Conservation (phyloP, 805 yeast genomes). For the Zygotorulaspora florentina region DNA sequence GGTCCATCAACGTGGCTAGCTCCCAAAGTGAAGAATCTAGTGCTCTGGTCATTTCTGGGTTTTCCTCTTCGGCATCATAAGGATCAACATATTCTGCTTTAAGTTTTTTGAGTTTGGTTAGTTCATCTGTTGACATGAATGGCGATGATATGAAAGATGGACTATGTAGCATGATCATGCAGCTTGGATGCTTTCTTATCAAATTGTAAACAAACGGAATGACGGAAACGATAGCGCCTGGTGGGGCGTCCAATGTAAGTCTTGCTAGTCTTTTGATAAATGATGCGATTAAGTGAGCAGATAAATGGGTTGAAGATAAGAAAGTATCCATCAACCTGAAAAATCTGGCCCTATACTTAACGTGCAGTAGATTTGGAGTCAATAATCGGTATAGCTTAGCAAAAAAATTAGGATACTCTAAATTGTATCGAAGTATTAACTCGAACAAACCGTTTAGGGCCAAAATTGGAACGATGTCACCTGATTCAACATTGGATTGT, state of each 20-base stretch:
- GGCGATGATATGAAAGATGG: slow-evolving; percentile 31
- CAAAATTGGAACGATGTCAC: slow-evolving; percentile 63
- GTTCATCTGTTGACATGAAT: slow-evolving; percentile 29
- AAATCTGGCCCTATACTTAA: slow-evolving; percentile 79
- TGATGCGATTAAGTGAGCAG: slow-evolving; percentile 79
- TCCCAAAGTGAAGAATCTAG: slow-evolving; percentile 91
- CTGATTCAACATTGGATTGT: slow-evolving; percentile 31
- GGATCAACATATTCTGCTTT: slow-evolving; percentile 52
- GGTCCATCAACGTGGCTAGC: slow-evolving; percentile 68
- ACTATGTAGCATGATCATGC: slow-evolving; percentile 81
- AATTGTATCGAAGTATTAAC: slow-evolving; percentile 71
- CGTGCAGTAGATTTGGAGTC: slow-evolving; percentile 69
- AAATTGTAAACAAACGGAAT: slow-evolving; percentile 91
- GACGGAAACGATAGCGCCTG: slow-evolving; percentile 80
- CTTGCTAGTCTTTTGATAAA: slow-evolving; percentile 81
- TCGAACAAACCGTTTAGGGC: slow-evolving; percentile 86
- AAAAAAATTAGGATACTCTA: slow-evolving; percentile 91
- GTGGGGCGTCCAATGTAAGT: slow-evolving; percentile 70
- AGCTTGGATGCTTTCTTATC: slow-evolving; percentile 86
- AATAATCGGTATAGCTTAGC: slow-evolving; percentile 74
- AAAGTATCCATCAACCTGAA: slow-evolving; percentile 83
- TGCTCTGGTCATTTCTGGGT: slow-evolving; percentile 79
- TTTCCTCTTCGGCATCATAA: slow-evolving; percentile 54
- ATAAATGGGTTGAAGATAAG: slow-evolving; percentile 79
- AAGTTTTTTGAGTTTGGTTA: slow-evolving; percentile 17